Conservation (phyloP, 176 grass and related monocot species). For the Pontederia crassipes region DNA sequence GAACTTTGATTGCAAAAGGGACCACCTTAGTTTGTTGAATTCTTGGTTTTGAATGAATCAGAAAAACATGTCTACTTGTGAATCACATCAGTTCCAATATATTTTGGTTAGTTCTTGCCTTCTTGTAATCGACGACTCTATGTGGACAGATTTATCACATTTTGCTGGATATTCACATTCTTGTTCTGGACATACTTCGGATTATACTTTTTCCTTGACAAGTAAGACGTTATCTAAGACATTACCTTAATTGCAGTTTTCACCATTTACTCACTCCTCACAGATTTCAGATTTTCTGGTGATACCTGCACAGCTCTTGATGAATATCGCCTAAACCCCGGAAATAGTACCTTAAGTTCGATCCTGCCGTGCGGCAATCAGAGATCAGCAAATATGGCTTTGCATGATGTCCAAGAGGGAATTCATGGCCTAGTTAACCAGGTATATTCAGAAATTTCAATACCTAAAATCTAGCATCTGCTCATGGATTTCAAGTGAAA, state of each 20-base stretch:
- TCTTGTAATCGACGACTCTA: background rate
- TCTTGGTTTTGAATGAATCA: slow-evolving; percentile 3
- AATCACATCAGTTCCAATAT: background rate
- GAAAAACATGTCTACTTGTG: background rate
- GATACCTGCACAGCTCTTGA: slow-evolving; percentile 67
- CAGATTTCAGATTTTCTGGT: slow-evolving; percentile 39
- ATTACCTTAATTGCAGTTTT: background rate
- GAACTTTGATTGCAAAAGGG: background rate
- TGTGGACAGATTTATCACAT: slow-evolving; percentile 41
- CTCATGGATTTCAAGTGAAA: background rate
- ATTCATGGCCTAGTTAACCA: slow-evolving; percentile 78
- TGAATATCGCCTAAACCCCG: slow-evolving; percentile 65
- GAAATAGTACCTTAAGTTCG: slow-evolving; percentile 72
- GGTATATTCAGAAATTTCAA: slow-evolving; percentile 17
- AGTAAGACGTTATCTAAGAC: slow-evolving; percentile 25
- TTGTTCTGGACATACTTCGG: slow-evolving; percentile 78
- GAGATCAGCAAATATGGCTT: slow-evolving; percentile 25
- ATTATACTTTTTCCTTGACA: slow-evolving; percentile 74
- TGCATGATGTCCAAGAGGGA: slow-evolving; percentile 47
- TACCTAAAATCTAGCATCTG: background rate
- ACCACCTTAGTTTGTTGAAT: background rate
- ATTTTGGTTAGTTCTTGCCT: background rate
- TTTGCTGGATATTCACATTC: slow-evolving; percentile 63
- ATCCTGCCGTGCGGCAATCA: slow-evolving; percentile 59
- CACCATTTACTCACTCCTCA: background rate